Conservation (phyloP, 2,329 filamentous ascomycete species). For the Clonostachys byssicola region DNA sequence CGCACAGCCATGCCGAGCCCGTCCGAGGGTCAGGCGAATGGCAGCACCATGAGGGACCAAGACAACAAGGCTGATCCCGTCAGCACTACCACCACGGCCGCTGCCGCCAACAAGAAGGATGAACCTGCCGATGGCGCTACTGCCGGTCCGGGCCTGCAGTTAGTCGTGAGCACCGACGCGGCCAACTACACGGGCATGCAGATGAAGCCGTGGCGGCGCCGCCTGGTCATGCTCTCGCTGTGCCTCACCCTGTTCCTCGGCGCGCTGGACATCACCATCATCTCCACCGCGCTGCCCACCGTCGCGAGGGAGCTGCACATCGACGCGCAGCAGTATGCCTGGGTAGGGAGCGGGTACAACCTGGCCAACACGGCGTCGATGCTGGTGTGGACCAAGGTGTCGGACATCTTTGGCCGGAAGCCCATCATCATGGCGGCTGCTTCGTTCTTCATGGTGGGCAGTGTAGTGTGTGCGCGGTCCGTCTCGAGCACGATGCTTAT, state of each 20-base stretch:
- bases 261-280: conserved; percentile 55
- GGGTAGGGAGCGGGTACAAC: conserved; percentile 73
- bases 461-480: conserved; percentile 23
- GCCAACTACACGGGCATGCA: neutral
- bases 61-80: too few relatives aligned
- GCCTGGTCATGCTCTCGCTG: conserved; percentile 33
- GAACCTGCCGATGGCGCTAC: too few relatives aligned
- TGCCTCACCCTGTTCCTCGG: conserved; percentile 45
- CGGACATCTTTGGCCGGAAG: conserved; percentile 36
- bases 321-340: conserved; percentile 64
- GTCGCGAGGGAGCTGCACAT: conserved; percentile 32
- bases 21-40: too few relatives aligned
- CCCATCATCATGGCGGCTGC: conserved; percentile 25
- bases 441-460: conserved; percentile 28
- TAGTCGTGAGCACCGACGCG: neutral
- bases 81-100: too few relatives aligned
- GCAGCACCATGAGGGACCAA: too few relatives aligned
- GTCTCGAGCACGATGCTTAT: conserved; percentile 27
- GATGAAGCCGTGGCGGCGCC: neutral
- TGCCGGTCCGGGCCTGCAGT: too few relatives aligned
- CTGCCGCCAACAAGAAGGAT: too few relatives aligned
- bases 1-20: too few relatives aligned
- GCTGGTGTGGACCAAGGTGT: conserved; percentile 63
- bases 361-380: conserved; percentile 64
- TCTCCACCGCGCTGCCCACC: conserved; percentile 63